These are phyloP conservation scores for Pseudocercospora vitis DNA, from an alignment of 2,329 filamentous ascomycete species.

Conservation along the genomic window DNA sequence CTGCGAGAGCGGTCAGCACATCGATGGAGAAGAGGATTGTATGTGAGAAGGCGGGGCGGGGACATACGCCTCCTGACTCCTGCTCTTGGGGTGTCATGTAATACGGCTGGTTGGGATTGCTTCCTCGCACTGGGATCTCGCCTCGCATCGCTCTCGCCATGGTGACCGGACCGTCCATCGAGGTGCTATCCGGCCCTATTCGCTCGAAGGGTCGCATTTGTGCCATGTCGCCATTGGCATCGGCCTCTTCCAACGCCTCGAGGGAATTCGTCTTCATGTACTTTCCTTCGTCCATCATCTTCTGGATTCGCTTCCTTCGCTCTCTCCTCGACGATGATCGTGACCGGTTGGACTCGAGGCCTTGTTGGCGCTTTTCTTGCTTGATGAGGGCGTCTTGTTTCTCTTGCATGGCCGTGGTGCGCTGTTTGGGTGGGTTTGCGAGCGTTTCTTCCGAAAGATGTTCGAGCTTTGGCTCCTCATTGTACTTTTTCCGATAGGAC, in stretches of 20 bases:
- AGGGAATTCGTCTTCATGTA: slow-evolving; percentile 53
- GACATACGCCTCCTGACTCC: slow-evolving; percentile 18
- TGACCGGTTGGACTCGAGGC: slow-evolving; percentile 46
- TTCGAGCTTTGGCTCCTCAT: slow-evolving; percentile 31
- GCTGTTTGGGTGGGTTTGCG: slow-evolving; percentile 34
- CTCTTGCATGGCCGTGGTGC: slow-evolving; percentile 49
- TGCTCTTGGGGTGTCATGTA: slow-evolving; percentile 34
- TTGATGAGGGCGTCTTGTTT: slow-evolving; percentile 45
- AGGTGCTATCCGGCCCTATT: slow-evolving; percentile 56
- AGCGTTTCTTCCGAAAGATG: slow-evolving; percentile 28
- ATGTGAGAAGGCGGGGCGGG: background rate
- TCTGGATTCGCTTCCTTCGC: slow-evolving; percentile 48
- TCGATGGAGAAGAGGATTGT: background rate
- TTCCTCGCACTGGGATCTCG: slow-evolving; percentile 56
- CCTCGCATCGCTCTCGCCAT: slow-evolving; percentile 55
- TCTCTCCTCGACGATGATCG: slow-evolving; percentile 50
- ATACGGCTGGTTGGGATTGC: slow-evolving; percentile 53
- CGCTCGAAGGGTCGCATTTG: slow-evolving; percentile 55
- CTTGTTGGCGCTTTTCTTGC: slow-evolving; percentile 34
- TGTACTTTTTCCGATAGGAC: slow-evolving; percentile 27
- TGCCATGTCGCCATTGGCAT: slow-evolving; percentile 50
- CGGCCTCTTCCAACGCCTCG: slow-evolving; percentile 53
- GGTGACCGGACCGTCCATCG: slow-evolving; percentile 59
- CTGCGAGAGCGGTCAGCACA: slow-evolving; percentile 12
- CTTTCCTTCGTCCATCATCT: slow-evolving; percentile 49